A percentile compares a stretch with the other conserved stretches of the same genome.
These are phyloP conservation scores for Tulasnella sp. DNA, from an alignment of 768 basidiomycete genomes.

Conservation along the genomic window DNA sequence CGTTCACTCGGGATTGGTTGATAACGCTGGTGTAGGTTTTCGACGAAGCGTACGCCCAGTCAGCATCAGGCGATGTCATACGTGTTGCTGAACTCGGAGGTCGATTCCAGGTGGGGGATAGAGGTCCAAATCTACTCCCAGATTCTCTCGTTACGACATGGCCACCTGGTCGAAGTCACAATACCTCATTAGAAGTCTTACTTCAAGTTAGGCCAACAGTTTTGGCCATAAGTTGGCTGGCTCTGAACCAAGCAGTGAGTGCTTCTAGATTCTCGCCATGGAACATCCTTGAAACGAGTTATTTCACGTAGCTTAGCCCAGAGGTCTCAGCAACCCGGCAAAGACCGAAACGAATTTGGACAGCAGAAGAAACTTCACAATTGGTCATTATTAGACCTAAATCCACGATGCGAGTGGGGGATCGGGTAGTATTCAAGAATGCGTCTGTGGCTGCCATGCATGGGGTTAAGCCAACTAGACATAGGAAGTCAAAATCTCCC, in stretches of 20 bases:
- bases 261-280: not conserved
- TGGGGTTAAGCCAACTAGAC: constrained; percentile 43
- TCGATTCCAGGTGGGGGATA: constrained; percentile 60
- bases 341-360: constrained; percentile 69
- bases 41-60: constrained; percentile 66
- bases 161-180: not conserved
- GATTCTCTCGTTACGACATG: too few relatives aligned
- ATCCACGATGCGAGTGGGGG: constrained; percentile 56
- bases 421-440: constrained; percentile 51
- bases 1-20: not conserved
- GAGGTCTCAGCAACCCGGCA: constrained; percentile 40
- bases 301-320: constrained; percentile 41
- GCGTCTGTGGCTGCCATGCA: constrained; percentile 18
- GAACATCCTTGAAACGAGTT: not conserved
- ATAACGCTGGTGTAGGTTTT: constrained; percentile 44
- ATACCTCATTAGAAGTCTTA: constrained; percentile 42
- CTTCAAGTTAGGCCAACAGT: constrained; percentile 62
- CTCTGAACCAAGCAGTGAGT: constrained; percentile 70
- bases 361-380: constrained; percentile 45
- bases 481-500: constrained; percentile 38
- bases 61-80: constrained; percentile 50
- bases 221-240: constrained; percentile 74
- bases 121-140: constrained; percentile 30
- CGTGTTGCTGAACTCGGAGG: constrained; percentile 67
- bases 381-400: constrained; percentile 54